Base-by-base conservation (phyloP, 169 alveolate species). In the Pseudocohnilembus persalinus region DNA sequence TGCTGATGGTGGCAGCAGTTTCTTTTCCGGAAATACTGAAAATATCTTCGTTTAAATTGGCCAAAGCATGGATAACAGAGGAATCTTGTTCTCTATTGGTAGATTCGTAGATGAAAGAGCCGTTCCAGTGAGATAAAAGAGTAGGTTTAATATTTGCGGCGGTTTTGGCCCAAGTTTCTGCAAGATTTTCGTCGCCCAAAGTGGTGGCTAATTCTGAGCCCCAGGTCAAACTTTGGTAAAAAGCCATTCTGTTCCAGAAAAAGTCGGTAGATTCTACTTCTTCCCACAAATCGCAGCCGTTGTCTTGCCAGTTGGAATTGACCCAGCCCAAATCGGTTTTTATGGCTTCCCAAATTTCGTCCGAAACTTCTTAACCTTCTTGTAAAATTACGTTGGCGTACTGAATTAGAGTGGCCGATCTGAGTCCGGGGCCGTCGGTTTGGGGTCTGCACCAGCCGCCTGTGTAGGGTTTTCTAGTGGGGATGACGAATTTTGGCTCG, bases 391-490 rank as follows among this genome's bases (percentile, higher is more conserved):
- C 35, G 1, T 78, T 11, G 31, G 73, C 74, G 27, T 49, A 78
- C 32, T 33, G 29, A 49, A 49, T 30, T 27, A 78, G 30, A 49
- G 76, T 32, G 4, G 24, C n/a, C 20, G 83, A 74, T 33, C 83
- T 78, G 6, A 78, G 31, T 78, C 74, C 83, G 6, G 83, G 83
- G 11, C 83, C 83, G 33, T 78, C 83, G 16, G 68, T 78, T 49
- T 78, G 31, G 26, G 83, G 83, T 78, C 83, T 78, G 83, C 83
- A 78, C 83, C 83, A 78, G 74, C 75, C 75, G 27, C 83, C 83
- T 20, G 75, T 35, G 74, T 78, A 78, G 6, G 31, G 35, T n/a
- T 28, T 6, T n/a, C 73, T 75, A 65, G 29, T 49, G 33, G 83
- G 73, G 31, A 78, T 11, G 29, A 20, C 15, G 26, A 78, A 78